Evolutionary conservation across 1,284 basidiomycete genomes (phyloP).

Genomic region (Heterobasidion irregulare): DNA sequence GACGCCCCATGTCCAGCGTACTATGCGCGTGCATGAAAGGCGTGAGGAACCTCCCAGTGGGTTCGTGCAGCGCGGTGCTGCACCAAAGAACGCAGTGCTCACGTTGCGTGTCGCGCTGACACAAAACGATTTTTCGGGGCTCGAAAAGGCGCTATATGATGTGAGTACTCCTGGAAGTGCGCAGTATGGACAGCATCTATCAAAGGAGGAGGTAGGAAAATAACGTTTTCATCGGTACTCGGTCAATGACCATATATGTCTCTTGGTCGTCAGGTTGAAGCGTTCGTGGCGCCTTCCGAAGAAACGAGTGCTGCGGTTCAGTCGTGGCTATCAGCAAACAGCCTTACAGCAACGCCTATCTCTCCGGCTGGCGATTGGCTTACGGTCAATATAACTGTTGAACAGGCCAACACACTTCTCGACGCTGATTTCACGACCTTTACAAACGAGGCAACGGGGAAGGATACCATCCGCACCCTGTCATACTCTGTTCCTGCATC

Average conservation of each 20-base stretch:
- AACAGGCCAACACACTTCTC: slow-evolving; percentile 29
- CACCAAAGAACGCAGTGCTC: slow-evolving; percentile 10
- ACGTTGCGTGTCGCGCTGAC: slow-evolving; percentile 18
- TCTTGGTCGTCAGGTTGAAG: slow-evolving; percentile 12
- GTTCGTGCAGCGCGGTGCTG: slow-evolving; percentile 5
- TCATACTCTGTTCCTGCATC: slow-evolving; percentile 32
- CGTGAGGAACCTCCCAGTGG: neutral
- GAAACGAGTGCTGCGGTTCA: slow-evolving; percentile 27
- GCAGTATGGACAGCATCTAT: slow-evolving; percentile 22
- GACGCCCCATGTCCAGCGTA: slow-evolving; percentile 2
- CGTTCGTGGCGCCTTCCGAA: slow-evolving; percentile 3
- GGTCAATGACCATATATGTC: neutral
- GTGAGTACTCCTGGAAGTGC: slow-evolving; percentile 20
- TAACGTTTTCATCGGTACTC: neutral
- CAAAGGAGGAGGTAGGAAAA: slow-evolving; percentile 17
- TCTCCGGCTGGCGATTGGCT: slow-evolving; percentile 34
- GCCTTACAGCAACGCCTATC: slow-evolving; percentile 20
- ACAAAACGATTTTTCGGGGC: slow-evolving; percentile 18
- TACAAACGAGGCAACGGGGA: slow-evolving; percentile 23
- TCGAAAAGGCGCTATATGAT: slow-evolving; percentile 20
- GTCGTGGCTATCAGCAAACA: slow-evolving; percentile 28
- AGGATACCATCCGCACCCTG: slow-evolving; percentile 26
- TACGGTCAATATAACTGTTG: slow-evolving; percentile 25
- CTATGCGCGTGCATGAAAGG: slow-evolving; percentile 1
- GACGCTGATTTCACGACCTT: slow-evolving; percentile 30